Conservation (phyloP, 2,329 filamentous ascomycete genomes). For the Ascochyta viciae-villosae region DNA sequence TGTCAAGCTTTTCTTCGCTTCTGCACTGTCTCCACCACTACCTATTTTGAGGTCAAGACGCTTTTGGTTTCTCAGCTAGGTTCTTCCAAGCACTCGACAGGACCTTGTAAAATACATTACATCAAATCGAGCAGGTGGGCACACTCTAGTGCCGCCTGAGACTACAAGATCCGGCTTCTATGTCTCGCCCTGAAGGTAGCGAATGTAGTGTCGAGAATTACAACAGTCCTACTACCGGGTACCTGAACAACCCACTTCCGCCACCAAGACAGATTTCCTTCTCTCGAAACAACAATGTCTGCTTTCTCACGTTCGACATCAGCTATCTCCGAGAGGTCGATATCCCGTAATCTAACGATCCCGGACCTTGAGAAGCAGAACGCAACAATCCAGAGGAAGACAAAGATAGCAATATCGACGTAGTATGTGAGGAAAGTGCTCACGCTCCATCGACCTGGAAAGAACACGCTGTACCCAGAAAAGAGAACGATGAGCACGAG, state of each 20-base stretch:
- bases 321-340: not conserved
- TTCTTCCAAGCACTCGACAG: too few relatives aligned
- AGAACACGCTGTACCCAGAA: constrained; percentile 74
- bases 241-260: not conserved
- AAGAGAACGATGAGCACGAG: constrained; percentile 73
- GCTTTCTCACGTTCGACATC: not conserved
- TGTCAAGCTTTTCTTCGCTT: not conserved
- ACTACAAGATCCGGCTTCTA: too few relatives aligned
- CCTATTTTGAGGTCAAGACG: too few relatives aligned
- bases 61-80: too few relatives aligned
- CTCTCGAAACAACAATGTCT: not conserved
- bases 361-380: not conserved
- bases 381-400: not conserved
- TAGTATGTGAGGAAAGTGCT: constrained; percentile 58
- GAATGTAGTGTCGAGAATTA: too few relatives aligned
- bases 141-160: too few relatives aligned
- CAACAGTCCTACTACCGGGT: too few relatives aligned
- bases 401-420: constrained; percentile 45
- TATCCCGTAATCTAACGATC: not conserved
- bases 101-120: too few relatives aligned
- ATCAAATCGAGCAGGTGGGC: too few relatives aligned
- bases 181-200: too few relatives aligned
- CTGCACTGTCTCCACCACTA: not conserved
- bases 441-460: constrained; percentile 67
- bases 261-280: not conserved